These are phyloP conservation scores for Podosphaera fusca DNA, from an alignment of 2,329 filamentous ascomycete genomes.

Conservation along the genomic window DNA sequence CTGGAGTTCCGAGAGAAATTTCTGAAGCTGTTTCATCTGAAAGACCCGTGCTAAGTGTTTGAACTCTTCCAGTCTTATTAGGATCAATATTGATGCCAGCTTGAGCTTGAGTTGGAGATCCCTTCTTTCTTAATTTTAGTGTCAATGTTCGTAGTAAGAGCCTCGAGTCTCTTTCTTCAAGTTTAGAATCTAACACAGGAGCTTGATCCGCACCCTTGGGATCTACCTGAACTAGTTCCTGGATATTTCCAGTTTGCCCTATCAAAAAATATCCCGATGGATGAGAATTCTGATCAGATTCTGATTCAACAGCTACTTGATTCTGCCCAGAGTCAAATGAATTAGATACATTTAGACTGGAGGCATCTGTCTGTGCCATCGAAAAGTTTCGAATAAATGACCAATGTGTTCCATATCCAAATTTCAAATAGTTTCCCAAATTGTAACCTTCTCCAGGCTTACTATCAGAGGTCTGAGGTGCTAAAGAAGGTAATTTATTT, in stretches of 20 bases:
- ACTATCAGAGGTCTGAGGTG: constrained; percentile 6
- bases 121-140: constrained; percentile 29
- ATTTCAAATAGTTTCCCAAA: constrained; percentile 39
- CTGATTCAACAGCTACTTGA: not conserved
- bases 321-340: not conserved
- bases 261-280: constrained; percentile 36
- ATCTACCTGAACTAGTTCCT: constrained; percentile 18
- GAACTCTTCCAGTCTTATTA: constrained; percentile 7
- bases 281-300: constrained; percentile 1
- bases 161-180: constrained; percentile 23
- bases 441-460: constrained; percentile 16
- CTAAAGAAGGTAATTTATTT: constrained; percentile 4
- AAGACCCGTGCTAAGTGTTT: constrained; percentile 4
- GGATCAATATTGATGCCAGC: constrained; percentile 24
- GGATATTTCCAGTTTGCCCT: constrained; percentile 41
- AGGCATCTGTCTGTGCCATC: not conserved
- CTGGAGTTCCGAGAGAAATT: constrained; percentile 22
- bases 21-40: constrained; percentile 10
- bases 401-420: constrained; percentile 47
- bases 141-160: constrained; percentile 42
- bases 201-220: constrained; percentile 1
- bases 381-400: constrained; percentile 19
- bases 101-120: constrained; percentile 21
- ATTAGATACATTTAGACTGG: not conserved
- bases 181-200: not conserved